These are phyloP conservation scores for Cynanchum wilfordii DNA, from an alignment of 257 asterid species.

Conservation along the genomic window DNA sequence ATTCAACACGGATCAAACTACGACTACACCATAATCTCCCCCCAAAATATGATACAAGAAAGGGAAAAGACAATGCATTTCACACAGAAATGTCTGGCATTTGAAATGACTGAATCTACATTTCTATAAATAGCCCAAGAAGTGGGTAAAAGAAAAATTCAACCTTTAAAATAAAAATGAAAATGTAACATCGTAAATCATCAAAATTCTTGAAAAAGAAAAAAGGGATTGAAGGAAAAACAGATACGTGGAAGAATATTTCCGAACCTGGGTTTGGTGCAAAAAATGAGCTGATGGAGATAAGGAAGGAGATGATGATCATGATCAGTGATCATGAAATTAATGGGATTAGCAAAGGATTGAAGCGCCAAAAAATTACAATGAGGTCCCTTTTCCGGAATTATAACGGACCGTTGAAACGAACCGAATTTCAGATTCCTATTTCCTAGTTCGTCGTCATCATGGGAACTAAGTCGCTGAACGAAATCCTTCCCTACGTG, in stretches of 20 bases:
- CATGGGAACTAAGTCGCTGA: neutral
- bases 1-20: neutral
- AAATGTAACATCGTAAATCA: slow-evolving; percentile 2
- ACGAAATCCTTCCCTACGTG: neutral
- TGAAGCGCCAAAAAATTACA: slow-evolving; percentile 21
- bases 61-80: slow-evolving; percentile 6
- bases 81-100: neutral
- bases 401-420: slow-evolving; percentile 28
- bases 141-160: neutral
- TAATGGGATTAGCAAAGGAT: neutral
- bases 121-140: neutral
- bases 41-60: neutral
- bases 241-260: neutral
- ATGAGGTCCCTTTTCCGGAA: slow-evolving; percentile 18
- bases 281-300: slow-evolving; percentile 12
- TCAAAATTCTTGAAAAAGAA: neutral
- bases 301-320: slow-evolving; percentile 10
- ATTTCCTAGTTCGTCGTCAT: slow-evolving; percentile 5
- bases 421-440: slow-evolving; percentile 26
- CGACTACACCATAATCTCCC: neutral
- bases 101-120: neutral
- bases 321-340: slow-evolving; percentile 13
- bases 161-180: neutral
- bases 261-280: slow-evolving; percentile 20
- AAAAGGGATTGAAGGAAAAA: neutral